Percentiles rank a stretch among this genome's conserved stretches.
Conservation (phyloP, 2,329 filamentous ascomycete genomes). For the Neofusicoccum ribis region DNA sequence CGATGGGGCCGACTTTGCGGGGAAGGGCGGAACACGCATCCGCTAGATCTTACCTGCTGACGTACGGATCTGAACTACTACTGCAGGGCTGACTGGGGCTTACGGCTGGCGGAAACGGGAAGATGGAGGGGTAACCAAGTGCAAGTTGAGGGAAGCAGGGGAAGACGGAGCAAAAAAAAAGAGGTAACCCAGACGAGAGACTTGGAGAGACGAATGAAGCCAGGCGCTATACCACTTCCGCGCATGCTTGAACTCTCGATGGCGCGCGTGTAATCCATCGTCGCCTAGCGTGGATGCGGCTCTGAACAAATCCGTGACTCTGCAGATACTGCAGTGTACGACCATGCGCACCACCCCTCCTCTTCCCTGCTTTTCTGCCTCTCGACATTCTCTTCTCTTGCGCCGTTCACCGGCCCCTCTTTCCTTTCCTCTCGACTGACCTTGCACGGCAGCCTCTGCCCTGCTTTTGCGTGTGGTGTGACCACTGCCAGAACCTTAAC, state of each 20-base stretch:
- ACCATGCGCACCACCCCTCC: not conserved
- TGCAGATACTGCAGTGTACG: not conserved
- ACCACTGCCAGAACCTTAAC: conserved; percentile 1
- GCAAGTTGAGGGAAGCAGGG: not conserved
- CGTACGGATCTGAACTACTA: not conserved
- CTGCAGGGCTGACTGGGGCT: conserved; percentile 3
- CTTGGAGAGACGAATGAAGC: not conserved
- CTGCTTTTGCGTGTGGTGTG: conserved; percentile 6
- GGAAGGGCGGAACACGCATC: not conserved
- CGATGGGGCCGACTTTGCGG: not conserved
- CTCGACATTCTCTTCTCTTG: not conserved
- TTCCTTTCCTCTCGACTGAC: not conserved
- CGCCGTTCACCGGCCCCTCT: not conserved
- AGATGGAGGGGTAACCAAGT: not conserved
- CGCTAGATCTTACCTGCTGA: not conserved
- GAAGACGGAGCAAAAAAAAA: not conserved
- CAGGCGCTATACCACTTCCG: conserved; percentile 2
- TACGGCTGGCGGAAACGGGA: not conserved
- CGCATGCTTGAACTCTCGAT: not conserved
- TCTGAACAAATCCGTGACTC: conserved; percentile 1
- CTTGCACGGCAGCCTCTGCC: not conserved
- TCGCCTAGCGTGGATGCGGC: conserved; percentile 11
- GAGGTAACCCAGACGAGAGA: not conserved
- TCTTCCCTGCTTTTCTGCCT: not conserved
- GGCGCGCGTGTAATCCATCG: not conserved